phyloP scores from a whole-genome alignment of 139 green algal species.

The Chlorella vulgaris region DNA sequence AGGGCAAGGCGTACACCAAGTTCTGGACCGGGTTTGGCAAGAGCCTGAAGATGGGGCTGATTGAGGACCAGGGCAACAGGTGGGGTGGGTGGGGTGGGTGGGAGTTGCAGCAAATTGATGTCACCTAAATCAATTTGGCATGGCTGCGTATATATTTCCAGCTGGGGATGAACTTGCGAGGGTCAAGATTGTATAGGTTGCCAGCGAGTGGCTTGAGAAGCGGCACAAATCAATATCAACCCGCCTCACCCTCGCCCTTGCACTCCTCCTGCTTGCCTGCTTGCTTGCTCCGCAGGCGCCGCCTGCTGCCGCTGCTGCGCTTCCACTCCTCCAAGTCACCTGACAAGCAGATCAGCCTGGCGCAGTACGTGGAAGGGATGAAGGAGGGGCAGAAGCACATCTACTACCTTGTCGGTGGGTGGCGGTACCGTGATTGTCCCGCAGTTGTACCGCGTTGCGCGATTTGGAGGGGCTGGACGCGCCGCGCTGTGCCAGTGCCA shows the following conservation, averaged over 20 bases:
- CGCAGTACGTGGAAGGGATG: slow-evolving; percentile 93
- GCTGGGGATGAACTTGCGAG: too few species aligned
- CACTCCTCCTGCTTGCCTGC: background rate
- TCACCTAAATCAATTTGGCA: too few species aligned
- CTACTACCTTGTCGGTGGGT: slow-evolving; percentile 91
- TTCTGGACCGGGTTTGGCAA: slow-evolving; percentile 95
- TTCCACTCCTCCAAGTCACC: slow-evolving; percentile 79
- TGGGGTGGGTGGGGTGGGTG: background rate
- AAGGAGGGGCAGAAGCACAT: slow-evolving; percentile 95
- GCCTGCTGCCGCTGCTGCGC: slow-evolving; percentile 86
- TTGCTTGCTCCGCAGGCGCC: slow-evolving; percentile 10
- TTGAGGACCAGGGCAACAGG: slow-evolving; percentile 94
- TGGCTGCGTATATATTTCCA: too few species aligned
- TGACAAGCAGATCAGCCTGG: slow-evolving; percentile 79
- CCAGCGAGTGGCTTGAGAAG: too few species aligned
- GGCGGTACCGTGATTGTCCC: background rate
- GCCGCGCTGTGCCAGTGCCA: too few species aligned
- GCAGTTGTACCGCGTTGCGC: too few species aligned
- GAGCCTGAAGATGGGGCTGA: slow-evolving; percentile 95
- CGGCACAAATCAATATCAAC: too few species aligned
- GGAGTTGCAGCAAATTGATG: too few species aligned
- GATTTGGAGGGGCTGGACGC: too few species aligned
- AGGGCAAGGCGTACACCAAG: slow-evolving; percentile 72
- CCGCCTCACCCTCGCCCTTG: background rate
- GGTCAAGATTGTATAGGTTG: too few species aligned